Evolutionary conservation across 345 rosid species (phyloP).

Genomic region (Dovyalis caffra): DNA sequence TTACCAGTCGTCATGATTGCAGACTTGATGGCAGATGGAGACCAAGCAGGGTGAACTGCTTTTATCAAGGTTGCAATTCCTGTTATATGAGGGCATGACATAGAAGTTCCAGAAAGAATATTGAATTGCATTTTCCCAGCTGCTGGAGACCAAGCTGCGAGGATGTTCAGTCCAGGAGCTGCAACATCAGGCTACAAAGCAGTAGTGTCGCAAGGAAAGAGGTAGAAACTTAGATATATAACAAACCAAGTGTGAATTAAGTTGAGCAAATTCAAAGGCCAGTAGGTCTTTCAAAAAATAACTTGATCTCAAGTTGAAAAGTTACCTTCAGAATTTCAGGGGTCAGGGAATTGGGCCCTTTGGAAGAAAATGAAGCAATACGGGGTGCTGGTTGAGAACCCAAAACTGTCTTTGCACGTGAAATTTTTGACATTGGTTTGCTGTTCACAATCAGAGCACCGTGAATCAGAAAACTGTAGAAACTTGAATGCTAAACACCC

Average conservation of each 20-base stretch:
- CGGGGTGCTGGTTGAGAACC: slow-evolving; percentile 50
- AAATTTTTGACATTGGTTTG: slow-evolving; percentile 38
- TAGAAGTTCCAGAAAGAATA: slow-evolving; percentile 67
- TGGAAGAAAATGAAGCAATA: slow-evolving; percentile 49
- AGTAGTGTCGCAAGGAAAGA: slow-evolving; percentile 1
- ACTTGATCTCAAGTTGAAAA: not conserved
- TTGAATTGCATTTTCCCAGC: slow-evolving; percentile 39
- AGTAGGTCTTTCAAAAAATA: not conserved
- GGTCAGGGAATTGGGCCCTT: slow-evolving; percentile 53
- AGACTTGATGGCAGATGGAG: slow-evolving; percentile 62
- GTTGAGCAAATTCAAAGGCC: not conserved
- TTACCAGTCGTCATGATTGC: slow-evolving; percentile 78
- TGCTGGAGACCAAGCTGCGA: slow-evolving; percentile 64
- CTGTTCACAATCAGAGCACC: slow-evolving; percentile 25
- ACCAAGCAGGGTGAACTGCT: slow-evolving; percentile 53
- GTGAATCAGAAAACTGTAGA: slow-evolving; percentile 20
- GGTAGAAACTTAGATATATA: not conserved
- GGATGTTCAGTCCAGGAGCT: slow-evolving; percentile 59
- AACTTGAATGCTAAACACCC: not conserved
- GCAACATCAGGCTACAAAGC: slow-evolving; percentile 50
- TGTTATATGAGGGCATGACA: slow-evolving; percentile 69
- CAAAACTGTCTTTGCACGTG: slow-evolving; percentile 44
- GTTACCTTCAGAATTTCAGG: slow-evolving; percentile 56
- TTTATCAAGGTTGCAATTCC: slow-evolving; percentile 63
- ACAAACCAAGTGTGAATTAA: not conserved